Conservation (phyloP, 768 basidiomycete species). For the Hemileccinum rubropunctum region DNA sequence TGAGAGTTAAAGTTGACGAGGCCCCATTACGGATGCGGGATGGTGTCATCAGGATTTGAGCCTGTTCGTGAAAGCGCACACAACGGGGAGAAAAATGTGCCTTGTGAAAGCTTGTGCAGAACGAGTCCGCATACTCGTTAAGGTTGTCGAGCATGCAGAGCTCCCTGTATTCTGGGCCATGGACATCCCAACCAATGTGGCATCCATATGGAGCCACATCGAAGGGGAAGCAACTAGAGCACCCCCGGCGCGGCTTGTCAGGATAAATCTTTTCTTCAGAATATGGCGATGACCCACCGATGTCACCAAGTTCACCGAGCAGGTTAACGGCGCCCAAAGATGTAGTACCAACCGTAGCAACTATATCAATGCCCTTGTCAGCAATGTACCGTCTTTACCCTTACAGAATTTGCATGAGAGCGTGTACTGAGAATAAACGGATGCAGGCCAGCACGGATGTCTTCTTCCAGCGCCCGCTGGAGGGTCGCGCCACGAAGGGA, state of each 20-base stretch:
- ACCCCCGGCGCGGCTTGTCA: neutral
- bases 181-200: slow-evolving; percentile 87
- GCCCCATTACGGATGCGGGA: slow-evolving; percentile 68
- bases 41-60: too few relatives aligned
- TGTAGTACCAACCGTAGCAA: slow-evolving; percentile 90
- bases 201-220: slow-evolving; percentile 86
- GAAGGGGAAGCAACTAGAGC: slow-evolving; percentile 56
- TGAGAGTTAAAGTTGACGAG: slow-evolving; percentile 87
- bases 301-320: slow-evolving; percentile 67
- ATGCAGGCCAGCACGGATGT: slow-evolving; percentile 52
- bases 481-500: slow-evolving; percentile 65
- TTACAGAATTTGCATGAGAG: neutral
- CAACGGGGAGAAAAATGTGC: slow-evolving; percentile 30
- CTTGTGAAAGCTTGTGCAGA: slow-evolving; percentile 94
- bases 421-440: slow-evolving; percentile 78
- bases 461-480: slow-evolving; percentile 59
- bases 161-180: slow-evolving; percentile 72
- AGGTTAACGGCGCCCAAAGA: slow-evolving; percentile 86
- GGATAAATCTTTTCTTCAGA: neutral
- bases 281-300: slow-evolving; percentile 44
- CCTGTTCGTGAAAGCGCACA: neutral
- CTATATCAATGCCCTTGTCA: slow-evolving; percentile 40
- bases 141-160: slow-evolving; percentile 61
- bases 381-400: neutral
- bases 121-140: slow-evolving; percentile 74